A percentile compares a stretch with the other conserved stretches of the same genome.
phyloP scores from a whole-genome alignment of 371 early-diverging fungal species.

The Mucor racemosus region DNA sequence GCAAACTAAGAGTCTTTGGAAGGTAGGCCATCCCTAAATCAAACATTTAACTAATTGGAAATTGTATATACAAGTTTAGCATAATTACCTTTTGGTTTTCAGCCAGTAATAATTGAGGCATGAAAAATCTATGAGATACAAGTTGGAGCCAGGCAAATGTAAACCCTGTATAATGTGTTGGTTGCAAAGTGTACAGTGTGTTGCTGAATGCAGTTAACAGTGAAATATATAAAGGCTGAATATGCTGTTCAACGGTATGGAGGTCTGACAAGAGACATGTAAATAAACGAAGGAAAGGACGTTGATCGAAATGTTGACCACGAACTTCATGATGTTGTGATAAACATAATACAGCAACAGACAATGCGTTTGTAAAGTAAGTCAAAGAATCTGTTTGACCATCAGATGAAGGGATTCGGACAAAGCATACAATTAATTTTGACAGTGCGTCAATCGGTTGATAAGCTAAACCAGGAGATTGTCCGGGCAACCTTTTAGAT shows the following conservation, averaged over 20 bases:
- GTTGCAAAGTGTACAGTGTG: conserved; percentile 84
- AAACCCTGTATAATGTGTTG: conserved; percentile 91
- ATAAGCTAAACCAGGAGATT: conserved; percentile 58
- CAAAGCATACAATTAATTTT: conserved; percentile 68
- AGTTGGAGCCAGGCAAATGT: conserved; percentile 96
- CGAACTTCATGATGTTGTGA: conserved; percentile 85
- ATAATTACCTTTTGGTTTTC: conserved; percentile 67
- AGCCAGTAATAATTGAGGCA: conserved; percentile 83
- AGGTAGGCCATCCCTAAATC: conserved; percentile 82
- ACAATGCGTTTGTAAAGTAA: conserved; percentile 75
- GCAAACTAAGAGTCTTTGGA: conserved; percentile 80
- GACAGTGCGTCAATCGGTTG: conserved; percentile 86
- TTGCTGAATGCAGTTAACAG: conserved; percentile 77
- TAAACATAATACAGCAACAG: conserved; percentile 81
- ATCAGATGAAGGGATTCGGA: conserved; percentile 30
- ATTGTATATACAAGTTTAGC: background rate
- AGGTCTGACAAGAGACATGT: conserved; percentile 84
- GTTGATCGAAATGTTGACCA: conserved; percentile 85
- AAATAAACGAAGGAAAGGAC: conserved; percentile 90
- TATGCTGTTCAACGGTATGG: conserved; percentile 66
- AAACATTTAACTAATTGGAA: background rate
- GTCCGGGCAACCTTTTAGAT: conserved; percentile 52
- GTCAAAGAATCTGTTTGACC: conserved; percentile 51
- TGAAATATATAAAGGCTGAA: conserved; percentile 70
- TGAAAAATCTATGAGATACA: conserved; percentile 89